Evolutionary conservation across 1,284 basidiomycete genomes (phyloP).

Genomic region (Farysia itapuensis): DNA sequence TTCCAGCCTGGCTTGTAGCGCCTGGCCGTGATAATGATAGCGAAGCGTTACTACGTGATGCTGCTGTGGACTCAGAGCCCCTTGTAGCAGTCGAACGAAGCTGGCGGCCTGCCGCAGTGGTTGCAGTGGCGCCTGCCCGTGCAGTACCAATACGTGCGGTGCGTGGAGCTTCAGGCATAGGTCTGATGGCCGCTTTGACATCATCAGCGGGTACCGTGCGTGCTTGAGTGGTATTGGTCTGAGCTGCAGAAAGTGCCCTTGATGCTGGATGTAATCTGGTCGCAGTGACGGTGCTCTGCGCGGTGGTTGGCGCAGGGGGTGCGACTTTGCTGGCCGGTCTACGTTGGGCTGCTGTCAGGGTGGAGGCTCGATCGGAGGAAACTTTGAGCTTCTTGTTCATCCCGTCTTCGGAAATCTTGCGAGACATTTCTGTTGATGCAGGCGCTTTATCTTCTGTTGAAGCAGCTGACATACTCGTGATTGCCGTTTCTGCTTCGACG

Average conservation of each 20-base stretch:
- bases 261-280: constrained; percentile 25
- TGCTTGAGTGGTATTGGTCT: constrained; percentile 18
- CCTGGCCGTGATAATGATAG: constrained; percentile 3
- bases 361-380: constrained; percentile 12
- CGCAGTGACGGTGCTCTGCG: constrained; percentile 16
- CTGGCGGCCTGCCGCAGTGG: constrained; percentile 8
- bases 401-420: constrained; percentile 30
- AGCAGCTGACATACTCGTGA: neutral
- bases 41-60: neutral
- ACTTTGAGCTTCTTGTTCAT: constrained; percentile 35
- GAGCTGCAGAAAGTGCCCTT: constrained; percentile 17
- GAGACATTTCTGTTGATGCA: constrained; percentile 8
- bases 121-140: constrained; percentile 6
- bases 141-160: constrained; percentile 11
- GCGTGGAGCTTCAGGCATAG: neutral
- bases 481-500: constrained; percentile 7
- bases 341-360: constrained; percentile 3
- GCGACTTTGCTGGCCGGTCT: constrained; percentile 13
- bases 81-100: constrained; percentile 13
- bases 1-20: constrained; percentile 26
- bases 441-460: neutral
- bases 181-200: constrained; percentile 19
- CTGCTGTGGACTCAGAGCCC: neutral
- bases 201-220: too few relatives aligned
- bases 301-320: constrained; percentile 20